Percentiles rank a stretch among this genome's conserved stretches.
phyloP scores from a whole-genome alignment of 169 alveolate species.

The Eimeria necatrix region DNA sequence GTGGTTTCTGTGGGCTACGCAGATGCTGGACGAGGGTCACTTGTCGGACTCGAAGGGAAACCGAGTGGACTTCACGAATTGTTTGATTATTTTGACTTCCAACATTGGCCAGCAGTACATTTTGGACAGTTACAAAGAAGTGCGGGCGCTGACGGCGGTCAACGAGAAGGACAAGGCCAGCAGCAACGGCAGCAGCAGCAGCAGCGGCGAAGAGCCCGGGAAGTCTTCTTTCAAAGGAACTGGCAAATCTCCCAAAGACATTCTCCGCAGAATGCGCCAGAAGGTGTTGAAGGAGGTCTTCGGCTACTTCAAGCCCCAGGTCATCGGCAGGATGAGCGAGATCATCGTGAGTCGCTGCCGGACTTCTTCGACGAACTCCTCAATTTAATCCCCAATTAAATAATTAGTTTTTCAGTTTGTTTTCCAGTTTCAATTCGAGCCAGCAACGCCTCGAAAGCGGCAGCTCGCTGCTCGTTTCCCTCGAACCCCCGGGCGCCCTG shows the following conservation, averaged over 20 bases:
- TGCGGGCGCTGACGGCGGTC: conserved; percentile 1
- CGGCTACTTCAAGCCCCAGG: conserved; percentile 67
- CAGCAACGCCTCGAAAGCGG: too few relatives aligned
- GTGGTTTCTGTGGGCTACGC: neutral
- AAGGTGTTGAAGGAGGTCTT: conserved; percentile 42
- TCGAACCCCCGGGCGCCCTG: too few relatives aligned
- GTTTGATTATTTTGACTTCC: conserved; percentile 91
- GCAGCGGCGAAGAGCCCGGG: conserved; percentile 9
- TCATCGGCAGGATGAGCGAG: conserved; percentile 49
- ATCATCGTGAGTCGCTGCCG: neutral
- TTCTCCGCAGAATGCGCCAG: conserved; percentile 8
- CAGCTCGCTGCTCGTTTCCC: too few relatives aligned
- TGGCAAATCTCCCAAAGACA: conserved; percentile 16
- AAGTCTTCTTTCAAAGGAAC: neutral
- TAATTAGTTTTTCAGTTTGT: too few relatives aligned
- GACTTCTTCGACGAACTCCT: too few relatives aligned
- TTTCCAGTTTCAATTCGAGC: too few relatives aligned
- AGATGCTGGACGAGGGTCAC: conserved; percentile 92
- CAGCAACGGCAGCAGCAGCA: too few relatives aligned
- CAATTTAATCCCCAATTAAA: too few relatives aligned
- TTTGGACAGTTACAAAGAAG: conserved; percentile 64
- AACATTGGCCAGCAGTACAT: conserved; percentile 90
- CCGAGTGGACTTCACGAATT: conserved; percentile 91
- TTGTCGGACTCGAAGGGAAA: conserved; percentile 92
- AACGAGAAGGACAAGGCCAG: neutral